Evolutionary conservation across 805 yeast genomes (phyloP).

Genomic region (Candida berthetii): DNA sequence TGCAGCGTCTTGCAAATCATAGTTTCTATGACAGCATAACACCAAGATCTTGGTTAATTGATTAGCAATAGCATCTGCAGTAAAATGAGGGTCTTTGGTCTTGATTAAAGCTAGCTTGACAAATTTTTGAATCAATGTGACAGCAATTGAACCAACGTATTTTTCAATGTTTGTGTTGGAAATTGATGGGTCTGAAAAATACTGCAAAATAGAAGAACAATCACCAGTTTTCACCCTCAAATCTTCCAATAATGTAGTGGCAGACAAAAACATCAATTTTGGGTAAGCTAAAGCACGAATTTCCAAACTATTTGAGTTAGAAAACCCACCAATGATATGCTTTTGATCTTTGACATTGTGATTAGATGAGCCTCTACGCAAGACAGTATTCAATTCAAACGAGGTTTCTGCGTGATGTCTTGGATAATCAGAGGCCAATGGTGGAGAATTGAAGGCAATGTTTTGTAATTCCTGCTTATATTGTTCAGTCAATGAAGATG

Average conservation of each 20-base stretch:
- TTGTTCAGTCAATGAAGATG: slow-evolving; percentile 46
- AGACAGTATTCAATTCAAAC: slow-evolving; percentile 83
- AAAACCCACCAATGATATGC: slow-evolving; percentile 37
- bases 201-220: slow-evolving; percentile 69
- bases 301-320: slow-evolving; percentile 40
- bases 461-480: slow-evolving; percentile 45
- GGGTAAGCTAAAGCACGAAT: slow-evolving; percentile 57
- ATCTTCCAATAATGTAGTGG: slow-evolving; percentile 73
- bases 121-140: slow-evolving; percentile 51
- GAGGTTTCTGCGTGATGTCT: slow-evolving; percentile 87
- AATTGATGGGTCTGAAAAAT: slow-evolving; percentile 84
- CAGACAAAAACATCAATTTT: slow-evolving; percentile 81
- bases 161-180: slow-evolving; percentile 62
- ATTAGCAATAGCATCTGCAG: slow-evolving; percentile 51
- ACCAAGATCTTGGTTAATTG: slow-evolving; percentile 67
- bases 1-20: slow-evolving; percentile 72
- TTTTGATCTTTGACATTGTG: slow-evolving; percentile 73
- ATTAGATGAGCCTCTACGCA: slow-evolving; percentile 84
- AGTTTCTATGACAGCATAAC: slow-evolving; percentile 73
- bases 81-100: slow-evolving; percentile 51
- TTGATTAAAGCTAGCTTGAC: slow-evolving; percentile 38
- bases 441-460: slow-evolving; percentile 85
- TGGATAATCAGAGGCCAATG: slow-evolving; percentile 75
- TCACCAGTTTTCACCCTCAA: slow-evolving; percentile 76
- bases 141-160: slow-evolving; percentile 60